Evolutionary conservation across 768 basidiomycete genomes (phyloP).

Genomic region (Leccinum subtestaceum): DNA sequence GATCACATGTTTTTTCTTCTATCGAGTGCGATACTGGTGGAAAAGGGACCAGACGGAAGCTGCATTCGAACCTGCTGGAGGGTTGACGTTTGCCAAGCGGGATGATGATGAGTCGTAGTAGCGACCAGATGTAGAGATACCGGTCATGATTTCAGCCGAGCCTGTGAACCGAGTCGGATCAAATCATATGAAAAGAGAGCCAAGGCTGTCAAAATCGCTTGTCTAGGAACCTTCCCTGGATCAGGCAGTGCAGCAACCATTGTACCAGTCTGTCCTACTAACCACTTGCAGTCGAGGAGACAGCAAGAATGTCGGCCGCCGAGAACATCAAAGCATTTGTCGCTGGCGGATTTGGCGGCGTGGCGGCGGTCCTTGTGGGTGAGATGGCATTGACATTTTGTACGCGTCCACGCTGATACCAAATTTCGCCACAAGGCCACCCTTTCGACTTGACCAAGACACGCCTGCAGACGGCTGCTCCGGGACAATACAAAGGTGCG

Average conservation of each 20-base stretch:
- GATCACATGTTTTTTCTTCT: conserved; percentile 67
- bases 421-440: conserved; percentile 58
- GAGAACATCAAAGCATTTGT: conserved; percentile 79
- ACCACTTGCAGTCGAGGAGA: conserved; percentile 17
- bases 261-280: conserved; percentile 6
- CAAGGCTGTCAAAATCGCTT: conserved; percentile 18
- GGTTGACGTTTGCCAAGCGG: conserved; percentile 47
- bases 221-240: conserved; percentile 19
- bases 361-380: conserved; percentile 88
- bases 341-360: conserved; percentile 91
- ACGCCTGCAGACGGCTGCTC: conserved; percentile 88
- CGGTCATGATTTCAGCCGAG: too few species aligned
- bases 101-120: conserved; percentile 23
- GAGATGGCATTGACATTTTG: neutral
- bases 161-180: conserved; percentile 3
- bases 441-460: conserved; percentile 98
- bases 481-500: conserved; percentile 88
- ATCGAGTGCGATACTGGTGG: conserved; percentile 71
- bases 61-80: conserved; percentile 87
- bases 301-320: conserved; percentile 26
- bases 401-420: conserved; percentile 1
- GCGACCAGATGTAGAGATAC: too few species aligned
- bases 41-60: conserved; percentile 73
- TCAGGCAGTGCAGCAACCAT: neutral
- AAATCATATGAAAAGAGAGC: conserved; percentile 30